A percentile compares a stretch with the other conserved stretches of the same genome.
These are phyloP conservation scores for Cyclotella choctawhatcheeana DNA, from an alignment of 108 stramenopile genomes.

Conservation along the genomic window DNA sequence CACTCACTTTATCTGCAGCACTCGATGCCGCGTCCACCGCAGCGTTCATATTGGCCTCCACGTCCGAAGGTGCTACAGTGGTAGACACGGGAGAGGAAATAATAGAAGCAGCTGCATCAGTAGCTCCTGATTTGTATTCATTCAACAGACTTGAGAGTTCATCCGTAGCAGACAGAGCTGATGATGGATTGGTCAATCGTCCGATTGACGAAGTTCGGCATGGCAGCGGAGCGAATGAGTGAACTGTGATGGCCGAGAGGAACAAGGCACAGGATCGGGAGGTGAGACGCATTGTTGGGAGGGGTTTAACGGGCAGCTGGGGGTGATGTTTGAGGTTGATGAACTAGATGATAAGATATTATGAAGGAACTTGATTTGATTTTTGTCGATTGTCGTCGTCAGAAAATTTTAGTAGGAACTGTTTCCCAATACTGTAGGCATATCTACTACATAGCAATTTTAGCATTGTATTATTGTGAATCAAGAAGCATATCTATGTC, in stretches of 20 bases:
- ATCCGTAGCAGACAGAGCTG: background rate
- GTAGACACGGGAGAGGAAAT: constrained; percentile 1
- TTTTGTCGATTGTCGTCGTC: no score
- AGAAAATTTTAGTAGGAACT: no score
- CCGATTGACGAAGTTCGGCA: background rate
- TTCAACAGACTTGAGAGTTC: constrained; percentile 36
- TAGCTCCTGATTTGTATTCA: constrained; percentile 32
- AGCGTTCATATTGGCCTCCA: constrained; percentile 22
- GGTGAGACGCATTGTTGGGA: background rate
- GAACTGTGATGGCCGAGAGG: background rate
- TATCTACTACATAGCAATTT: no score
- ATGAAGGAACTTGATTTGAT: no score
- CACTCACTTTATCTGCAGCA: no score
- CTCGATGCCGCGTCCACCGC: constrained; percentile 20
- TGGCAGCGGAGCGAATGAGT: constrained; percentile 3
- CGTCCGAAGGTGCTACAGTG: background rate
- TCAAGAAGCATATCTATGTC: no score
- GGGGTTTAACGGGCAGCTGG: background rate
- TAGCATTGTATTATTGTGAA: no score
- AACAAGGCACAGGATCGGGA: background rate
- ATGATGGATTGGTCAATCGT: background rate
- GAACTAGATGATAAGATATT: no score
- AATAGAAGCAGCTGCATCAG: constrained; percentile 2
- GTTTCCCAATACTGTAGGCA: no score
- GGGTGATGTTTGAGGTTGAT: background rate